A percentile compares a stretch with the other conserved stretches of the same genome.
Conservation (phyloP, 1,139 yeast genomes). For the Kluyveromyces marxianus region DNA sequence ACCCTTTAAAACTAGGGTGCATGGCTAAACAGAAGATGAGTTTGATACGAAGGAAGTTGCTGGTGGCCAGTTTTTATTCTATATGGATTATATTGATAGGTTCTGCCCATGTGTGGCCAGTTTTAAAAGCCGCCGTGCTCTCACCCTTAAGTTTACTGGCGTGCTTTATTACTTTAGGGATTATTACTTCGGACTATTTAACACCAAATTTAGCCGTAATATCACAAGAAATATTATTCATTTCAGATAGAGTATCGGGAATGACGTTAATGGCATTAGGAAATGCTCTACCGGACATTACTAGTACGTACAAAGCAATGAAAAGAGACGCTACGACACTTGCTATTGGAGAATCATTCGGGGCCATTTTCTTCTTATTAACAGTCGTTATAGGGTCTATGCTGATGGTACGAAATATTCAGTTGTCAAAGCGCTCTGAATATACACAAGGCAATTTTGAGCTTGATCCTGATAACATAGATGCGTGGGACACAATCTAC, state of each 20-base stretch:
- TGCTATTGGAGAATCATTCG: slow-evolving; percentile 83
- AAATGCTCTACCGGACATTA: slow-evolving; percentile 86
- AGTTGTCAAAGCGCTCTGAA: slow-evolving; percentile 9
- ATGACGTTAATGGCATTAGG: slow-evolving; percentile 85
- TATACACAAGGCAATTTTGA: neutral
- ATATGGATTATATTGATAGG: neutral
- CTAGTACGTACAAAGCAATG: slow-evolving; percentile 79
- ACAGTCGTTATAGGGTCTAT: slow-evolving; percentile 26
- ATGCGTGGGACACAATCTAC: slow-evolving; percentile 8
- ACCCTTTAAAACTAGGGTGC: too few species aligned
- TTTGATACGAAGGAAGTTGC: neutral
- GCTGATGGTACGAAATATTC: slow-evolving; percentile 20
- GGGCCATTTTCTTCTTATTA: slow-evolving; percentile 42
- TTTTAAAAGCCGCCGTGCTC: slow-evolving; percentile 10
- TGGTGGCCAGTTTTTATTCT: neutral
- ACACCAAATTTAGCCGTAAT: slow-evolving; percentile 27
- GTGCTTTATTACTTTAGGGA: slow-evolving; percentile 24
- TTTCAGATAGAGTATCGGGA: slow-evolving; percentile 79
- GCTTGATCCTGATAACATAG: neutral
- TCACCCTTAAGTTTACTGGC: slow-evolving; percentile 16
- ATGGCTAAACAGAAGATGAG: too few species aligned
- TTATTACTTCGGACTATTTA: slow-evolving; percentile 27
- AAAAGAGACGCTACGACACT: slow-evolving; percentile 57
- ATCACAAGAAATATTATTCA: slow-evolving; percentile 35
- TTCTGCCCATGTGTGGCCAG: neutral